Percentiles rank a stretch among this genome's conserved stretches.
Evolutionary conservation across 2,329 filamentous ascomycete genomes (phyloP).

Genomic region (Cercospora beticola): DNA sequence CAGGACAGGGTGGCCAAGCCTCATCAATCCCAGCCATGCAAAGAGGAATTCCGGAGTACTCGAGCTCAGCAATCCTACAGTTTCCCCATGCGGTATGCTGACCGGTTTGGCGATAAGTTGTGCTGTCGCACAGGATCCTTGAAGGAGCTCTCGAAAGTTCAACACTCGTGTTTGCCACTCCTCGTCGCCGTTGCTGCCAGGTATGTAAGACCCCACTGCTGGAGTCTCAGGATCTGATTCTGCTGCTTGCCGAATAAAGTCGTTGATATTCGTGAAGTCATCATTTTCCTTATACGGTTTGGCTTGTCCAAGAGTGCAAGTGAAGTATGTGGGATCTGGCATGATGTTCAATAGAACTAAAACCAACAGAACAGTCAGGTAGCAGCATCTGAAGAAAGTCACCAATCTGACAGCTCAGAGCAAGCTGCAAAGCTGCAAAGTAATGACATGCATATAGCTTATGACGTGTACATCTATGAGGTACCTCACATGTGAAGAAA

Average conservation of each 20-base stretch:
- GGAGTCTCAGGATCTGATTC: slow-evolving; percentile 39
- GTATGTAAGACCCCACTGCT: slow-evolving; percentile 54
- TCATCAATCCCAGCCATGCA: slow-evolving; percentile 60
- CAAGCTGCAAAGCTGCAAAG: background rate
- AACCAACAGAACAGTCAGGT: background rate
- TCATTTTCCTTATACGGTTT: slow-evolving; percentile 31
- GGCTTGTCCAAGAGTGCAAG: slow-evolving; percentile 61
- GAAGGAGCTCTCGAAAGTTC: slow-evolving; percentile 40
- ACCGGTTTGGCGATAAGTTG: slow-evolving; percentile 28
- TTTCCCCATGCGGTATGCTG: slow-evolving; percentile 28
- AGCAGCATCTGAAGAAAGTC: background rate
- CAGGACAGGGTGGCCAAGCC: slow-evolving; percentile 55
- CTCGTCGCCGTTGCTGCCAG: slow-evolving; percentile 20
- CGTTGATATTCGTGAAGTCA: slow-evolving; percentile 48
- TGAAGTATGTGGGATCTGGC: slow-evolving; percentile 50
- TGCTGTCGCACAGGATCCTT: slow-evolving; percentile 42
- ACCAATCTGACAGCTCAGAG: background rate
- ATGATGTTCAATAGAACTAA: background rate
- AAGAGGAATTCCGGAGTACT: slow-evolving; percentile 60
- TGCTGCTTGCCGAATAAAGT: slow-evolving; percentile 54
- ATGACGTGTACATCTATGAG: background rate
- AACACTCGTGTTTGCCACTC: slow-evolving; percentile 32
- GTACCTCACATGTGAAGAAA: background rate
- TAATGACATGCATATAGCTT: background rate
- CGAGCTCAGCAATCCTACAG: slow-evolving; percentile 56